Conservation (phyloP, 179 eudicot genomes). For the Beta macrorhiza region DNA sequence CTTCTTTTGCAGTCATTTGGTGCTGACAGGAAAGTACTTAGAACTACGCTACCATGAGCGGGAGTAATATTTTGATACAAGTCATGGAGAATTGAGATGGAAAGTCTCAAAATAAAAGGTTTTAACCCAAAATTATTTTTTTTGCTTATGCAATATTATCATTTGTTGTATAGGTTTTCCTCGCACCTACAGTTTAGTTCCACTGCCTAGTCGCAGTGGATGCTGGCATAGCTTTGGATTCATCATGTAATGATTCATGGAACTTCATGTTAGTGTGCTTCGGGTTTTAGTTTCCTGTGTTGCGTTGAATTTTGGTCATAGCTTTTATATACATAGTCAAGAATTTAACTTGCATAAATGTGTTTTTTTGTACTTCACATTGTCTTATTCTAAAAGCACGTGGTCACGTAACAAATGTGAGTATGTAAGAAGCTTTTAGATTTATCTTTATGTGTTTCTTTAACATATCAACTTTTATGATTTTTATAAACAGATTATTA, state of each 20-base stretch:
- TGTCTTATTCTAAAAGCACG: not conserved
- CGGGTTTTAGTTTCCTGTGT: not conserved
- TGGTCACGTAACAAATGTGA: too few species aligned
- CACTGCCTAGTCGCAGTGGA: constrained; percentile 16
- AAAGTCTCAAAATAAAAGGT: constrained; percentile 20
- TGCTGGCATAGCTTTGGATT: not conserved
- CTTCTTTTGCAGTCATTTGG: constrained; percentile 67
- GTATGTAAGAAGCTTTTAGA: too few species aligned
- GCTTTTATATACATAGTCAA: not conserved
- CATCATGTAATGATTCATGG: constrained; percentile 10
- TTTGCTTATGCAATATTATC: constrained; percentile 17
- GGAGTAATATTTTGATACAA: not conserved
- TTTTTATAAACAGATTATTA: too few species aligned
- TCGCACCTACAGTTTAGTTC: constrained; percentile 17
- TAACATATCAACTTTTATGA: too few species aligned
- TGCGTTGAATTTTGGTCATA: constrained; percentile 2
- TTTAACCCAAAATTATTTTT: constrained; percentile 23
- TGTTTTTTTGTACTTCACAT: not conserved
- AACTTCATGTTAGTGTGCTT: constrained; percentile 1
- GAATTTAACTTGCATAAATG: not conserved
- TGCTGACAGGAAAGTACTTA: constrained; percentile 75
- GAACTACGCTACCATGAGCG: constrained; percentile 56
- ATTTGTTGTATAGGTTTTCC: constrained; percentile 28
- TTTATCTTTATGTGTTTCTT: too few species aligned
- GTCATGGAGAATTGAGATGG: constrained; percentile 6